Percentiles rank a stretch among this genome's conserved stretches.
These are phyloP conservation scores for Zizania latifolia DNA, from an alignment of 176 grass and related monocot genomes.

Conservation along the genomic window DNA sequence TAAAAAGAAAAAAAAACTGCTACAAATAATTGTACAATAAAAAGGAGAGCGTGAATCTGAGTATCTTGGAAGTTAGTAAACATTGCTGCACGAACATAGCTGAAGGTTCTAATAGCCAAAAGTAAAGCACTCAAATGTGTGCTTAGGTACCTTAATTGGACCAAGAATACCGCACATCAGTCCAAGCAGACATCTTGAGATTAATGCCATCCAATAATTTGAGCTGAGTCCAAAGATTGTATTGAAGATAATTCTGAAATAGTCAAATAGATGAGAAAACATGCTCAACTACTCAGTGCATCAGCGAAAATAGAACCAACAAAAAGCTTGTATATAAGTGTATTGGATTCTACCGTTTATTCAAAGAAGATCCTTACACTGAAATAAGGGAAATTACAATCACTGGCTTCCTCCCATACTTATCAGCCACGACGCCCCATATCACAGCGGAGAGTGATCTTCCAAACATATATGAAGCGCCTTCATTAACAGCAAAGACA, in stretches of 20 bases:
- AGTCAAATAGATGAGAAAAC: conserved; percentile 18
- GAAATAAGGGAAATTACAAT: conserved; percentile 46
- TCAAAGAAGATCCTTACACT: conserved; percentile 39
- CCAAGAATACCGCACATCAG: conserved; percentile 44
- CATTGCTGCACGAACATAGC: not conserved
- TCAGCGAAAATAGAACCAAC: conserved; percentile 4
- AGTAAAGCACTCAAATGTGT: not conserved
- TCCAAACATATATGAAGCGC: conserved; percentile 63
- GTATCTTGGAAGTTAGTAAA: not conserved
- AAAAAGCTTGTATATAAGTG: not conserved
- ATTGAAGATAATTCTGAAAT: conserved; percentile 57
- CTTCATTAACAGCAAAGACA: conserved; percentile 36
- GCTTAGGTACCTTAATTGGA: conserved; percentile 49
- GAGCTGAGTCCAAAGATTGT: conserved; percentile 56
- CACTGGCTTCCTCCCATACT: conserved; percentile 63
- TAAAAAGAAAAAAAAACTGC: not conserved
- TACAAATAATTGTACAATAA: not conserved
- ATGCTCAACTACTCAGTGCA: conserved; percentile 4
- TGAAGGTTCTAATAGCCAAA: not conserved
- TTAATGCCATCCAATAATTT: conserved; percentile 69
- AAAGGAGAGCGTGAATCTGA: not conserved
- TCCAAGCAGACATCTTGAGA: conserved; percentile 50
- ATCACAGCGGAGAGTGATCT: conserved; percentile 57
- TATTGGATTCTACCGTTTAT: not conserved
- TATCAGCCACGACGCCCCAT: conserved; percentile 70